Base-by-base conservation (phyloP, 163 green algal genomes). In the Chlamydomonas reinhardtii region DNA sequence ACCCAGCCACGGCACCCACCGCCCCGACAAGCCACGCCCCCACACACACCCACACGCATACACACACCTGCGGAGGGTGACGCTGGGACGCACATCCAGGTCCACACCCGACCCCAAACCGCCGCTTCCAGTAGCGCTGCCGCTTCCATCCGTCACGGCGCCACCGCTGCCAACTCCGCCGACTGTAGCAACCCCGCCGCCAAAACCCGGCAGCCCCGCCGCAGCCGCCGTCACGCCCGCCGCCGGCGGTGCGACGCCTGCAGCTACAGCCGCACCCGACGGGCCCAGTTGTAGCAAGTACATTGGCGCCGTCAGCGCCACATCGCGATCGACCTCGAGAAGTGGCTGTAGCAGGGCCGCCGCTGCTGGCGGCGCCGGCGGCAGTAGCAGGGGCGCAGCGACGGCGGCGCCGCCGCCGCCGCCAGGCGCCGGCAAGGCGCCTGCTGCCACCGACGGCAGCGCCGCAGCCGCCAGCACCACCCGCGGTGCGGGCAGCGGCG, bases 231-330 rank as follows among this genome's bases (percentile, higher is more conserved):
- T 62, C 22, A 17, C 19, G 9, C 20, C 17, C 62, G 27, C 62
- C 62, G 12, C 27, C n/a, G n/a, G n/a, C n/a, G n/a, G n/a, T 4
- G 34, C 34, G 0, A 4, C 34, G 9, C 20, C 27, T 31, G 64
- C 64, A 27, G 64, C 64, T 66, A 14, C 59, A 9, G 20, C 59
- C 24, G 20, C 59, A 14, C 8, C 12, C 48, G 73, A 59, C 29
- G 27, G 15, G 29, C 9, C 43, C 29, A 25, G 25, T 2, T 35
- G 32, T 29, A 85, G 77, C 66, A 85, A 32, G 32, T 76, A 48
- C 77, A 85, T 70, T 31, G 77, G 77, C 66, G 77, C n/a, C 66
- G 22, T n/a, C 65, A 85, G 66, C 52, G 77, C 66, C 29, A 75
- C 27, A 25, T 22, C 52, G 0, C 48, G 16, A 48, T 76, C 77